Evolutionary conservation across 2,329 filamentous ascomycete genomes (phyloP), one percentile per base, ranked within the genome.

Genomic region (Cladosporium sp.): DNA sequence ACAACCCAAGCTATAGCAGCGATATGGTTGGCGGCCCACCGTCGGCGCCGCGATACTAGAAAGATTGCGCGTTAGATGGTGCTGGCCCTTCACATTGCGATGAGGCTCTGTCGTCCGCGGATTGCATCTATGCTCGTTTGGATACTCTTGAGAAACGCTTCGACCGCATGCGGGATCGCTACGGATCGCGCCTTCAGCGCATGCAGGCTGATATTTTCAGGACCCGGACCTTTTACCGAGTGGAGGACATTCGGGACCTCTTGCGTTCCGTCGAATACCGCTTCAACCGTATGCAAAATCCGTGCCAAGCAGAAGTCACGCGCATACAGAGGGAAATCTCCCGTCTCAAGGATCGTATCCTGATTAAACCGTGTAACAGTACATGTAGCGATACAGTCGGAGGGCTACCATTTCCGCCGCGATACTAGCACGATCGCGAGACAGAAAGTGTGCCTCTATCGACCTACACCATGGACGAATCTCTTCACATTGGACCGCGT

Each of bases 1-100:
- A 65, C 39, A 59, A 61, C 15, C 63, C 59, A 15, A 70, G 67
- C 60, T 70, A 70, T 58, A 70, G 66, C 58, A 69, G 68, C 61
- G 66, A 69, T 30, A 67, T 69, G 64, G 60, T 58, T 30, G 55
- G 55, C 8, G 51, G 51, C 2, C 51, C 51, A 25, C 51, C 51
- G 6, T 55, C 51, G 19, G 38, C 39, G 28, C 51, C 40, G 51
- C 38, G 51, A 36, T 55, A 55, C 39, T 55, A 55, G 51, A 19
- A 55, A 34, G 22, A 45, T 43, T 20, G 28, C 12, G 51, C 17
- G 28, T 3, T 17, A 39, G 36, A 8, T 39, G 34, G 49, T 34
- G 36, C n/a, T 7, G 25, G 11, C 15, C 22, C 43, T 28, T 47
- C 15, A 5, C 25, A 7, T n/a, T 15, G 15, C 14, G 30, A 47